Conservation (phyloP, 1,284 basidiomycete species). For the Leccinum subrobustum region DNA sequence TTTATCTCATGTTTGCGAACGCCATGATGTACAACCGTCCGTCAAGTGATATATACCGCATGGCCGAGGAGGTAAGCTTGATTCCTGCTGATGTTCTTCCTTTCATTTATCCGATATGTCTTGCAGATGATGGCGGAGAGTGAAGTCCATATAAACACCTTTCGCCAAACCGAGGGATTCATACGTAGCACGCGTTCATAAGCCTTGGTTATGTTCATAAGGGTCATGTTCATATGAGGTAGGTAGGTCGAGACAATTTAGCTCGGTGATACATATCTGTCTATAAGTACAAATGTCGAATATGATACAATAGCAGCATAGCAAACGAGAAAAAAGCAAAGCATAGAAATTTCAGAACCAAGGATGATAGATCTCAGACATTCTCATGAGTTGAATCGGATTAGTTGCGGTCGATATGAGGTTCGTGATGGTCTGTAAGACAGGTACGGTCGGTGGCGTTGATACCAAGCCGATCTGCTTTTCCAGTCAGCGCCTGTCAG, state of each 20-base stretch:
- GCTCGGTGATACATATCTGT: neutral
- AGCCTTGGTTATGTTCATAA: neutral
- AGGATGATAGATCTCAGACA: slow-evolving; percentile 55
- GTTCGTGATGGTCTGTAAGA: slow-evolving; percentile 82
- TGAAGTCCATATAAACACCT: slow-evolving; percentile 73
- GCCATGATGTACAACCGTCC: slow-evolving; percentile 94
- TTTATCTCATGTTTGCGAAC: slow-evolving; percentile 93
- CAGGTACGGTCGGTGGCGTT: slow-evolving; percentile 48
- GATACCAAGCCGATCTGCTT: slow-evolving; percentile 35
- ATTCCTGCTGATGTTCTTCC: slow-evolving; percentile 2
- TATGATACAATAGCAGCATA: slow-evolving; percentile 3
- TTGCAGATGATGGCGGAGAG: slow-evolving; percentile 82
- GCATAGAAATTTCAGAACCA: slow-evolving; percentile 61
- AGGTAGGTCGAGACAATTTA: neutral
- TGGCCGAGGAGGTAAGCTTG: slow-evolving; percentile 81
- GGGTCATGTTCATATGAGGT: neutral
- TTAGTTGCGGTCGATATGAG: slow-evolving; percentile 79
- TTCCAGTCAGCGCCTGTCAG: slow-evolving; percentile 25
- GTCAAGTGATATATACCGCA: slow-evolving; percentile 77
- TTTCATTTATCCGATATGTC: neutral
- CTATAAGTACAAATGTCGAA: slow-evolving; percentile 5
- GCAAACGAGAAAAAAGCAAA: neutral
- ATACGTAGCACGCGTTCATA: slow-evolving; percentile 43
- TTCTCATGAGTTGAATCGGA: slow-evolving; percentile 72
- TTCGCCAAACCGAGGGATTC: slow-evolving; percentile 74